Evolutionary conservation across 176 grass and related monocot genomes (phyloP).

Genomic region (Elymus sibiricus): DNA sequence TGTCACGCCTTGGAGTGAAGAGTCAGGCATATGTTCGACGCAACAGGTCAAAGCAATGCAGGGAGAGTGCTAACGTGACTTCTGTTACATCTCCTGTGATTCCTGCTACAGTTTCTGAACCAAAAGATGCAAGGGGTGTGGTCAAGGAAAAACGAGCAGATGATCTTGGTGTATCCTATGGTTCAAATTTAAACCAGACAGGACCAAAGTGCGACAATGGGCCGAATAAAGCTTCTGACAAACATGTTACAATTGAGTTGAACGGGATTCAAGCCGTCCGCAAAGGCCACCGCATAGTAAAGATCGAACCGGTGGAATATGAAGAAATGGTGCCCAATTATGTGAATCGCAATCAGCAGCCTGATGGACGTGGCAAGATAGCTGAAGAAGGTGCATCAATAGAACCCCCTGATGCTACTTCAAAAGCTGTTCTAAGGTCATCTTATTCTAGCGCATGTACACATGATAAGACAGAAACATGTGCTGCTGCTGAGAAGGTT

Average conservation of each 20-base stretch:
- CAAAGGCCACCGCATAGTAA: conserved; percentile 19
- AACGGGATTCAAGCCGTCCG: conserved; percentile 25
- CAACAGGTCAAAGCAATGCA: conserved; percentile 51
- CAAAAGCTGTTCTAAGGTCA: conserved; percentile 32
- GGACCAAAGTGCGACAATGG: conserved; percentile 22
- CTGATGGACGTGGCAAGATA: conserved; percentile 25
- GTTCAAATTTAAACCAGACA: conserved; percentile 43
- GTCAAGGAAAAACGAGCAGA: conserved; percentile 16
- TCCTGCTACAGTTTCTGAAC: conserved; percentile 22
- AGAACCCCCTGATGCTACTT: conserved; percentile 33
- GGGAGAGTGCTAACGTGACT: conserved; percentile 36
- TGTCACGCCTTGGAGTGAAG: conserved; percentile 52
- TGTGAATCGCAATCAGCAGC: conserved; percentile 12
- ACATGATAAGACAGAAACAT: conserved; percentile 23
- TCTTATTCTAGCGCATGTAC: conserved; percentile 30
- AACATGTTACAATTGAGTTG: conserved; percentile 27
- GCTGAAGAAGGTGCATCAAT: conserved; percentile 26
- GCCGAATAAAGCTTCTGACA: conserved; percentile 34
- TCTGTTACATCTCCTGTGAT: conserved; percentile 37
- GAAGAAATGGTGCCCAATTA: conserved; percentile 19
- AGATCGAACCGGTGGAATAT: conserved; percentile 11
- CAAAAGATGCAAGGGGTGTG: conserved; percentile 29
- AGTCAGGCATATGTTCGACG: conserved; percentile 52
- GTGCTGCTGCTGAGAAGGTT: conserved; percentile 34
- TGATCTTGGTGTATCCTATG: conserved; percentile 24